Conservation (phyloP, 2,329 filamentous ascomycete genomes). For the Ploettnerulaceae sp. region DNA sequence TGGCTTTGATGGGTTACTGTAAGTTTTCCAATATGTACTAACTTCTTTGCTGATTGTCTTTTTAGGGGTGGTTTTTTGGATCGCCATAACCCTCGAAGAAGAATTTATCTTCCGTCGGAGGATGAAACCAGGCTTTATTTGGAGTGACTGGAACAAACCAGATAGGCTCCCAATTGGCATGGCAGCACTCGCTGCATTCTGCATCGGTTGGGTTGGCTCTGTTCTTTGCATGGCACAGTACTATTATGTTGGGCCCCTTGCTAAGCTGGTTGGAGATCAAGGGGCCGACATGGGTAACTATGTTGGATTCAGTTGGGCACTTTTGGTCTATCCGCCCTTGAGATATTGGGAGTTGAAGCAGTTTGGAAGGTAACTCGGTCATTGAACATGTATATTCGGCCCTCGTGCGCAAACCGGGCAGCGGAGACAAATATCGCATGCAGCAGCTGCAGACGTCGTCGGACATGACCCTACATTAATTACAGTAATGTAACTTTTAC, state of each 20-base stretch:
- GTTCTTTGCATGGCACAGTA: conserved; percentile 65
- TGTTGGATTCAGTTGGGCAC: conserved; percentile 56
- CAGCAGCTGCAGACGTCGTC: no score
- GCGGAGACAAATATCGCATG: no score
- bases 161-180: conserved; percentile 56
- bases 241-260: conserved; percentile 61
- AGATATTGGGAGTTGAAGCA: conserved; percentile 33
- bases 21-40: conserved; percentile 2
- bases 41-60: conserved; percentile 3
- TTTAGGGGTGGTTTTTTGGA: conserved; percentile 53
- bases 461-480: no score
- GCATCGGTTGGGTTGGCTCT: conserved; percentile 60
- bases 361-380: conserved; percentile 33
- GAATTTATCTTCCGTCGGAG: conserved; percentile 54
- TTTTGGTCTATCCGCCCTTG: conserved; percentile 46
- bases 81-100: conserved; percentile 57
- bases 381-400: no score
- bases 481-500: no score
- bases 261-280: conserved; percentile 47
- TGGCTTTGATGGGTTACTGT: conserved; percentile 67
- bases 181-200: conserved; percentile 56
- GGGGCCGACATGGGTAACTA: conserved; percentile 33
- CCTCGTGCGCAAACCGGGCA: no score
- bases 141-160: conserved; percentile 55
- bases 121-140: conserved; percentile 45